Percentiles rank a stretch among this genome's conserved stretches.
Evolutionary conservation across 441 rosid genomes (phyloP).

Genomic region (Rhodomyrtus psidioides): DNA sequence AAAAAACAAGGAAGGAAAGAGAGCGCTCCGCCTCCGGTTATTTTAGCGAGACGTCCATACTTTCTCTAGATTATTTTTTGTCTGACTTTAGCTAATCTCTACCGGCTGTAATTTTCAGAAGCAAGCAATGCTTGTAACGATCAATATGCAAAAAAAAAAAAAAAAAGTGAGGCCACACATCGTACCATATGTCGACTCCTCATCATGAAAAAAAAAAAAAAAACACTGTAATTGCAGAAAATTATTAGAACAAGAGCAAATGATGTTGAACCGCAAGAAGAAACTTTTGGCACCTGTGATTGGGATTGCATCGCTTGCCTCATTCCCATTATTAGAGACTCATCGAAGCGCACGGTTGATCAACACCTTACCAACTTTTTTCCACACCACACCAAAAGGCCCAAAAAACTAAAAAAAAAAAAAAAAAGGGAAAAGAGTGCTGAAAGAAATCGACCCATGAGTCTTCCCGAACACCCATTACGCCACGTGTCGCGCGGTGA

Average conservation of each 20-base stretch:
- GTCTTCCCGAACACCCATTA: background rate
- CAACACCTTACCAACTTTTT: conserved; percentile 40
- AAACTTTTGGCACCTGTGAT: background rate
- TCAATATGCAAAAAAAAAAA: background rate
- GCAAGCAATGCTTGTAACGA: background rate
- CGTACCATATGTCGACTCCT: background rate
- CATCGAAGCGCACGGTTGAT: conserved; percentile 21
- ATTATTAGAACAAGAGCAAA: background rate
- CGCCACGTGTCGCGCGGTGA: conserved; percentile 13
- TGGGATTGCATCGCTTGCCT: background rate
- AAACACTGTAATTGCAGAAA: background rate
- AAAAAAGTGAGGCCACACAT: background rate
- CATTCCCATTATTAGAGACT: background rate
- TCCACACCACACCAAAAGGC: background rate
- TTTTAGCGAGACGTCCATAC: background rate
- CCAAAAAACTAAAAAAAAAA: background rate
- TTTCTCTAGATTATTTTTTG: background rate
- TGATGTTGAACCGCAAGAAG: background rate
- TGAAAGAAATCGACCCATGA: background rate
- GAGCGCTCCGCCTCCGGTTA: background rate
- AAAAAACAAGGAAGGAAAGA: background rate
- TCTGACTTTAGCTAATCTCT: background rate
- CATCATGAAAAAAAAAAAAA: background rate
- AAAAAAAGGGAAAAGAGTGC: background rate
- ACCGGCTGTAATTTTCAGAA: background rate